phyloP scores from a whole-genome alignment of 805 yeast genomes.

The Wickerhamomyces hampshirensis region DNA sequence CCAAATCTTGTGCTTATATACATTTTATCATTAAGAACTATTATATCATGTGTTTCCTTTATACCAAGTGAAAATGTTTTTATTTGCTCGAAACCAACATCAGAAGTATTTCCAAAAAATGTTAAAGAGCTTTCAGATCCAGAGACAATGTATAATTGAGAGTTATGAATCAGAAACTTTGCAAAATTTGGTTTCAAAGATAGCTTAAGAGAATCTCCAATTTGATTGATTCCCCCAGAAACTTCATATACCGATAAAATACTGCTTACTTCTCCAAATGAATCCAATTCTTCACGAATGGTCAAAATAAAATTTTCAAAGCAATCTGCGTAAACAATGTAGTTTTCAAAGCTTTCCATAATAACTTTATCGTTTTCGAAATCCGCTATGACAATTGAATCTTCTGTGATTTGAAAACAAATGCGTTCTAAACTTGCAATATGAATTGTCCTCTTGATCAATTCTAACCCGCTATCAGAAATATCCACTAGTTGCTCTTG shows the following conservation, averaged over 20 bases:
- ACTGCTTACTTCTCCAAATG: not conserved
- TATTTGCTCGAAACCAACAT: not conserved
- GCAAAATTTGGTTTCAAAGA: constrained; percentile 12
- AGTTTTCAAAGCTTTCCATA: constrained; percentile 5
- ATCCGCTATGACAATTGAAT: constrained; percentile 17
- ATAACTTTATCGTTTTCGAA: constrained; percentile 10
- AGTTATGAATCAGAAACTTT: constrained; percentile 12
- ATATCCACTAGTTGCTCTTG: constrained; percentile 25
- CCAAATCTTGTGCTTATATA: constrained; percentile 23
- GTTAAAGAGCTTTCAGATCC: constrained; percentile 5
- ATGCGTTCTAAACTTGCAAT: constrained; percentile 10
- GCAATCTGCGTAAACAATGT: constrained; percentile 17
- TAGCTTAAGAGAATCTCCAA: constrained; percentile 3
- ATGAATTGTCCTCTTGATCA: constrained; percentile 13
- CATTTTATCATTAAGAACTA: constrained; percentile 9
- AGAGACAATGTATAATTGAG: constrained; percentile 5
- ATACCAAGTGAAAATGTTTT: not conserved
- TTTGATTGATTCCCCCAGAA: constrained; percentile 7
- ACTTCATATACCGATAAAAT: constrained; percentile 6
- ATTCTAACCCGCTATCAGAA: constrained; percentile 16
- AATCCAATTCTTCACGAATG: constrained; percentile 4
- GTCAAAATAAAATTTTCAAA: constrained; percentile 11
- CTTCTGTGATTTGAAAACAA: constrained; percentile 23
- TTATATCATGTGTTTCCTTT: constrained; percentile 20
- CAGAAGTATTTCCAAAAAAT: constrained; percentile 5